Conservation (phyloP, 2,329 filamentous ascomycete species). For the Ilyonectria destructans region DNA sequence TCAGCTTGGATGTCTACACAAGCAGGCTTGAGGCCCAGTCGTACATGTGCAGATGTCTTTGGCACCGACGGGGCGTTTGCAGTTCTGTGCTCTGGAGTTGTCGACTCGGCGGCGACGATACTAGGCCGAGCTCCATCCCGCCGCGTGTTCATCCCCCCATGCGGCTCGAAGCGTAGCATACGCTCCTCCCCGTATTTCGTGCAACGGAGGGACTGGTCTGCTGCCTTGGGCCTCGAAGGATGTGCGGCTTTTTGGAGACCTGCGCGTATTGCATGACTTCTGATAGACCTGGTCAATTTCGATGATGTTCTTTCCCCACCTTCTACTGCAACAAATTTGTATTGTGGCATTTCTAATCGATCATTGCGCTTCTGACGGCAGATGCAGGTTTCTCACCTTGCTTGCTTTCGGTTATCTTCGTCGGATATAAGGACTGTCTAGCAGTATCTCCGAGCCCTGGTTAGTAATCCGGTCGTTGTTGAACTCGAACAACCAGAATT, state of each 20-base stretch:
- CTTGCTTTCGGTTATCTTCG: neutral
- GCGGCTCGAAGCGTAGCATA: neutral
- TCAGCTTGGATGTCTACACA: neutral
- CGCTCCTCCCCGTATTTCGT: neutral
- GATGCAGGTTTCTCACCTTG: neutral
- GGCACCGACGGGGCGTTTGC: too few species aligned
- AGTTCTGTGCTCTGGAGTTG: too few species aligned
- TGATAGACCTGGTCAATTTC: neutral
- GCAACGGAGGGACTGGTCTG: neutral
- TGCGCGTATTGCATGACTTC: conserved; percentile 22
- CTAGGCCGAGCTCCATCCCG: too few species aligned
- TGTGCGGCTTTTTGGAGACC: conserved; percentile 8
- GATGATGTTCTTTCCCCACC: neutral
- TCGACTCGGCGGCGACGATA: neutral
- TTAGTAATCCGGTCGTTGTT: too few species aligned
- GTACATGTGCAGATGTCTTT: neutral
- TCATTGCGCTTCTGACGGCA: neutral
- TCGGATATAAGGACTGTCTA: neutral
- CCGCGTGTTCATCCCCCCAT: neutral
- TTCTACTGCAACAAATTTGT: conserved; percentile 19
- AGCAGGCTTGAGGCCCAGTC: neutral
- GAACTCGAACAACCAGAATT: too few species aligned
- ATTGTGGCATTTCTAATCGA: conserved; percentile 8
- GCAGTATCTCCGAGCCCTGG: neutral
- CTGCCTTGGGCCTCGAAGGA: neutral